Evolutionary conservation across 2,329 filamentous ascomycete species (phyloP).

Genomic region (Apiospora phragmitis): DNA sequence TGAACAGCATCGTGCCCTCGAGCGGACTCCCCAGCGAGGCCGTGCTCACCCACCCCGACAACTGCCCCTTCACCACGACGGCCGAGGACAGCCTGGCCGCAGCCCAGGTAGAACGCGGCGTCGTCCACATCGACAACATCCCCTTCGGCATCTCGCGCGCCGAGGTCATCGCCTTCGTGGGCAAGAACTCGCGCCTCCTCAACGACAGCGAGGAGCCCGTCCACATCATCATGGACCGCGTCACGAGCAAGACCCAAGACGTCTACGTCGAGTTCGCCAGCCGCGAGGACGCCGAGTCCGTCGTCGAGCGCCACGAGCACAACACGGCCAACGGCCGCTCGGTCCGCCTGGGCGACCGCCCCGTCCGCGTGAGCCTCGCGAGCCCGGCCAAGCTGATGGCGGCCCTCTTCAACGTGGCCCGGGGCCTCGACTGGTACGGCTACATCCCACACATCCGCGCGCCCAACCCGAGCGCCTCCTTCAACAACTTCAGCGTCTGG

Average conservation of each 20-base stretch:
- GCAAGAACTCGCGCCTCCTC: constrained; percentile 41
- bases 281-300: constrained; percentile 52
- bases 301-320: constrained; percentile 48
- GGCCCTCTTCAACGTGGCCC: constrained; percentile 60
- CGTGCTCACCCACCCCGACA: constrained; percentile 36
- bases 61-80: constrained; percentile 44
- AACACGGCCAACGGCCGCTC: constrained; percentile 31
- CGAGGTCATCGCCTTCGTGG: constrained; percentile 46
- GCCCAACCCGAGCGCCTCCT: constrained; percentile 38
- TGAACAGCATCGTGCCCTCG: constrained; percentile 38
- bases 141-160: constrained; percentile 41
- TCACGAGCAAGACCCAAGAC: constrained; percentile 47
- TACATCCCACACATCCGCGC: constrained; percentile 41
- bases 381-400: constrained; percentile 59
- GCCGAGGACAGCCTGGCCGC: constrained; percentile 35
- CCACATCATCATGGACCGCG: constrained; percentile 50
- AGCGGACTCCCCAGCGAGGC: constrained; percentile 36
- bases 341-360: constrained; percentile 56
- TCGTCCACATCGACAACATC: constrained; percentile 51
- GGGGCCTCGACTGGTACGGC: constrained; percentile 57
- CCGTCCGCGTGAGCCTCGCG: constrained; percentile 57
- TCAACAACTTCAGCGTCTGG: constrained; percentile 60
- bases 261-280: constrained; percentile 45
- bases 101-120: constrained; percentile 37
- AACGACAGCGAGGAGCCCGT: constrained; percentile 42